Evolutionary conservation across 1,284 basidiomycete genomes (phyloP), one percentile per base, ranked within the genome.

Genomic region (Ustilago xerochloae): DNA sequence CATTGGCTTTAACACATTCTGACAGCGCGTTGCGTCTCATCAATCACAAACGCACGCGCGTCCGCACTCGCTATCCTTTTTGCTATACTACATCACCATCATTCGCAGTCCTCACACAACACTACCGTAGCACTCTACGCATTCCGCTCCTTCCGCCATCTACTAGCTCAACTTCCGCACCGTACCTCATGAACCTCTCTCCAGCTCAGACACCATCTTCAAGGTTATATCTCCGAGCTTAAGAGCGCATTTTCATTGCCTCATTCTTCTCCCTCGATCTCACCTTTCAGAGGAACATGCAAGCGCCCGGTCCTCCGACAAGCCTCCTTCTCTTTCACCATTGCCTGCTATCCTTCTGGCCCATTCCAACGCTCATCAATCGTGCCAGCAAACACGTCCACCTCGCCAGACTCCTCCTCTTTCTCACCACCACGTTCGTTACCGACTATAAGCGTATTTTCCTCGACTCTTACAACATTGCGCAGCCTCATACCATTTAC

Each of bases 281-380:
- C 4, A 33, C 28, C 35, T 59, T 28, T 33, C 45, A 56, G 41
- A 46, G 66, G 66, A 69, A 63, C 57, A 69, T 69, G 66, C 66
- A 55, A 69, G 52, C 60, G 13, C 51, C 56, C 56, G 52, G 26
- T 60, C 66, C 20, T 51, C 56, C 8, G 16, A 35, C 22, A 45
- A 47, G 35, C 28, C 20, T 43, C 47, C 61, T 35, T 69, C 52
- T 22, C 35, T 18, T 52, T 20, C 60, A 41, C 47, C 26, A 24
- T 26, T 36, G 18, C 51, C 41, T 28, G 38, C 52, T 43, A 4
- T 53, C 16, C 46, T 45, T 20, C 22, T 49, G 22, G 52, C 64
- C 38, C 53, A 32, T 18, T 54, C 43, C 45, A 48, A 49, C 36
- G 30, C 38, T 30, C 38, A 18, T 10, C 29, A 22, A 18, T n/a